Base-by-base conservation (phyloP, 257 asterid genomes). In the Phtheirospermum japonicum region DNA sequence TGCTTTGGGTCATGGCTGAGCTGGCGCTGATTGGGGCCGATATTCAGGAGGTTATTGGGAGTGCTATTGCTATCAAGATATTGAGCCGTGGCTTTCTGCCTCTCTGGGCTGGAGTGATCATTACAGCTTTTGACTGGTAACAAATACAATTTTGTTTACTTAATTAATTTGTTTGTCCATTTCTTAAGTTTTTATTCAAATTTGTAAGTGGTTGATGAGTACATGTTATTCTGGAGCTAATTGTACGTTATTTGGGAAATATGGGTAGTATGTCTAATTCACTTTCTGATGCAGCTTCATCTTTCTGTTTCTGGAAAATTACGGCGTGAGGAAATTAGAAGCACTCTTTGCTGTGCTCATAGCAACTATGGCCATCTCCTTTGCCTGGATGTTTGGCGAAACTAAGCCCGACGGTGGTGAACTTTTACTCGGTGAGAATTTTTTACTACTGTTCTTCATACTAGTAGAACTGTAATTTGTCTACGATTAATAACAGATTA, bases 301-400 rank as follows among this genome's bases (percentile, higher is more conserved):
- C 68, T 87, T 87, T 62, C 58, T 87, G 61, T 87, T 84, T 77
- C 87, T 87, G 73, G 95, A 87, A 71, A 87, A 80, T 59, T 87
- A 87, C 43, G 95, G 95, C n/a, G 95, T 87, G 75, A 61, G 95
- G 73, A 87, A 87, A 71, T 52, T 87, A 57, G 95, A 87, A 78
- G 95, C 95, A 19, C 95, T 87, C 65, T 84, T 87, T 60, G 95
- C 93, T 4, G 69, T 82, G 14, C 89, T 87, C 33, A 87, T 87
- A 46, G 95, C 95, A 61, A 71, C 70, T 8, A 87, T 87, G 95
- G 92, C 85, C 0, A 9, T 82, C 65, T 82, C 95, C 9, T 87
- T 87, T 52, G 95, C 95, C 0, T 87, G 95, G 95, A 78, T 87
- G 86, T 87, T 87, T 64, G 93, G 95, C 1, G 92, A 87, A 50